These are phyloP conservation scores for Pisolithus microcarpus DNA, from an alignment of 768 basidiomycete species.

Conservation along the genomic window DNA sequence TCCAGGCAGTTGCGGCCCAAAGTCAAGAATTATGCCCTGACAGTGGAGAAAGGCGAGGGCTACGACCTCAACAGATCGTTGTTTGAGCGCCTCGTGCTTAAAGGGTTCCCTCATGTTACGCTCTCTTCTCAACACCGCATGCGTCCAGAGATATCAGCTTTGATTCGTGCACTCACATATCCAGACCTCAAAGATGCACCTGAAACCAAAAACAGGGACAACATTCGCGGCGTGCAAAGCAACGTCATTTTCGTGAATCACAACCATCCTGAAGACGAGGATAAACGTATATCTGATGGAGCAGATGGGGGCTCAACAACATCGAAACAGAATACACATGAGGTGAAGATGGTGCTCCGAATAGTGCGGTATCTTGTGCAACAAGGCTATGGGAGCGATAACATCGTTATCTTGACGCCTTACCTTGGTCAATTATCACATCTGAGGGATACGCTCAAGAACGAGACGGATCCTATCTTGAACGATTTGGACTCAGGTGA, in stretches of 20 bases:
- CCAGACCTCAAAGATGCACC: conserved; percentile 54
- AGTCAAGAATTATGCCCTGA: conserved; percentile 57
- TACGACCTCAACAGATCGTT: conserved; percentile 61
- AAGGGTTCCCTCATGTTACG: conserved; percentile 54
- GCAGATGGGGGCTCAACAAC: conserved; percentile 40
- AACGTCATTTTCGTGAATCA: conserved; percentile 62
- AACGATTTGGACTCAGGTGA: conserved; percentile 58
- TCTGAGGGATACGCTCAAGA: conserved; percentile 40
- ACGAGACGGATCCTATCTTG: conserved; percentile 50
- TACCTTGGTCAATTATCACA: conserved; percentile 58
- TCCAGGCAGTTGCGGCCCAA: conserved; percentile 65
- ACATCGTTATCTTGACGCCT: conserved; percentile 61
- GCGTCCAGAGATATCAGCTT: conserved; percentile 63
- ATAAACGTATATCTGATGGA: conserved; percentile 34
- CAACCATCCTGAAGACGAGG: conserved; percentile 45
- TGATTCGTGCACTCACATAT: conserved; percentile 59
- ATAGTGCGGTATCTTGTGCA: conserved; percentile 60
- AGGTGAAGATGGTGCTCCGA: conserved; percentile 58
- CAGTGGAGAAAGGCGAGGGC: conserved; percentile 61
- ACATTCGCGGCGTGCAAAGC: conserved; percentile 47
- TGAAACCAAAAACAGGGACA: conserved; percentile 40
- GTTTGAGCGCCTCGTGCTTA: conserved; percentile 62
- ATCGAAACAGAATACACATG: conserved; percentile 56
- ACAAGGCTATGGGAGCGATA: conserved; percentile 59
- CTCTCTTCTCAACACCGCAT: conserved; percentile 60